A percentile compares a stretch with the other conserved stretches of the same genome.
Evolutionary conservation across 2,329 filamentous ascomycete species (phyloP).

Genomic region (Colletotrichum tabaci): DNA sequence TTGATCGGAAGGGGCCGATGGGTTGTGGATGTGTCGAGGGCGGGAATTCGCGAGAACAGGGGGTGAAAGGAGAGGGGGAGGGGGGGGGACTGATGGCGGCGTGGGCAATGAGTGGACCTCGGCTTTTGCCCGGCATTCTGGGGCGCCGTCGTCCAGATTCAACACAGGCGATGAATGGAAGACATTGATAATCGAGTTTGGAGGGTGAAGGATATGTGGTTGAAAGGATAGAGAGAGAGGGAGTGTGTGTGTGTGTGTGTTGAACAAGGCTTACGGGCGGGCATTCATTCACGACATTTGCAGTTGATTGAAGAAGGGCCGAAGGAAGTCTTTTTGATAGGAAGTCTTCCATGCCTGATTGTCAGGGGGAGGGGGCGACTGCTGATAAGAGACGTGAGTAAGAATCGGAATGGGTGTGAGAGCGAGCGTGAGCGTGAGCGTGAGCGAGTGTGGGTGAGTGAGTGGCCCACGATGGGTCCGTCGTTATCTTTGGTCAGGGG

Average conservation of each 20-base stretch:
- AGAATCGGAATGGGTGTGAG: no score
- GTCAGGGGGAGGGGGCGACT: background rate
- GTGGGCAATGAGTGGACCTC: constrained; percentile 19
- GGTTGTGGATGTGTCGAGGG: background rate
- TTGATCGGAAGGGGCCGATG: constrained; percentile 3
- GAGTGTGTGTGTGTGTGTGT: no score
- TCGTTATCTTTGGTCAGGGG: constrained; percentile 21
- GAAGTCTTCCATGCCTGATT: no score
- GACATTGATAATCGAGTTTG: no score
- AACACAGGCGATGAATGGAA: no score
- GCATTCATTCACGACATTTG: no score
- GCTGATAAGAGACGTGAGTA: constrained; percentile 1
- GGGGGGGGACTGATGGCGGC: background rate
- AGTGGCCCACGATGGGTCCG: background rate
- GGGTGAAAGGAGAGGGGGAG: background rate
- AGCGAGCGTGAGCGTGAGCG: no score
- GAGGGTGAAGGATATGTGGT: no score
- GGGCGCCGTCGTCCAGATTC: background rate
- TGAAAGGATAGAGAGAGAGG: no score
- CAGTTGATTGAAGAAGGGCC: background rate
- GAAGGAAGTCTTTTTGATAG: background rate
- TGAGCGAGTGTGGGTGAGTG: no score
- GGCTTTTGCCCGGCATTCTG: constrained; percentile 35
- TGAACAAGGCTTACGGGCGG: no score
- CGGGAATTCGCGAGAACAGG: background rate